phyloP scores from a whole-genome alignment of 2,329 filamentous ascomycete genomes.

The Colletotrichum sp. region DNA sequence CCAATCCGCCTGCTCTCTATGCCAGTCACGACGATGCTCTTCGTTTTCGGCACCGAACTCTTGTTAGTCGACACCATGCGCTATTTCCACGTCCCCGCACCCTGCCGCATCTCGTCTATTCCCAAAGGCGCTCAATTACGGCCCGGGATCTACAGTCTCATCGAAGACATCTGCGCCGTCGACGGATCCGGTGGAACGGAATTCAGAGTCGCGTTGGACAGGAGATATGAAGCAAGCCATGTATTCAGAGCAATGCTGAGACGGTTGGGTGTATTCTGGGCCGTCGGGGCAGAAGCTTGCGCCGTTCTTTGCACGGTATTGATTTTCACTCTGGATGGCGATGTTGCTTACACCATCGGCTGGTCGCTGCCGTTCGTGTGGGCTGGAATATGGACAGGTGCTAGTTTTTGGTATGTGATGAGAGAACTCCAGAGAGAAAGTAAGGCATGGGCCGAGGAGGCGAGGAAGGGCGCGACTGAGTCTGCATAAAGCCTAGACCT shows the following conservation, averaged over 20 bases:
- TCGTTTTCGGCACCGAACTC: constrained; percentile 55
- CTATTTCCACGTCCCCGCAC: constrained; percentile 46
- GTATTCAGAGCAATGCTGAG: constrained; percentile 58
- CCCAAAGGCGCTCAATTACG: constrained; percentile 54
- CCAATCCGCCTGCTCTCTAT: constrained; percentile 57
- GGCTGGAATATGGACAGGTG: constrained; percentile 27
- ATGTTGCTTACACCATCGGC: constrained; percentile 26
- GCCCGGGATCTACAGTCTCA: constrained; percentile 57
- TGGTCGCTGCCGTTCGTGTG: constrained; percentile 29
- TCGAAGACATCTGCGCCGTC: constrained; percentile 59
- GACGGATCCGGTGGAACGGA: constrained; percentile 57
- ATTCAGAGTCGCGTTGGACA: constrained; percentile 55
- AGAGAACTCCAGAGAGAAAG: constrained; percentile 28
- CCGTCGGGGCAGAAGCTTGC: constrained; percentile 28
- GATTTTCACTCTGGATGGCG: constrained; percentile 26
- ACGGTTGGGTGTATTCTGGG: constrained; percentile 57
- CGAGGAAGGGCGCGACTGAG: neutral
- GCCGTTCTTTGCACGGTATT: constrained; percentile 27
- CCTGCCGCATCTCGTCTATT: constrained; percentile 56
- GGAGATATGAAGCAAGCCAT: constrained; percentile 57
- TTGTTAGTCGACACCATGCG: constrained; percentile 54
- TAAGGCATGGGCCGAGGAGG: constrained; percentile 29
- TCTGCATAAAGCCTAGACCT: neutral
- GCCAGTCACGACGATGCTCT: constrained; percentile 55
- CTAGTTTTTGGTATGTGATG: constrained; percentile 30